A percentile compares a stretch with the other conserved stretches of the same genome.
phyloP scores from a whole-genome alignment of 2,329 filamentous ascomycete genomes.

The Arthroderma sp. region DNA sequence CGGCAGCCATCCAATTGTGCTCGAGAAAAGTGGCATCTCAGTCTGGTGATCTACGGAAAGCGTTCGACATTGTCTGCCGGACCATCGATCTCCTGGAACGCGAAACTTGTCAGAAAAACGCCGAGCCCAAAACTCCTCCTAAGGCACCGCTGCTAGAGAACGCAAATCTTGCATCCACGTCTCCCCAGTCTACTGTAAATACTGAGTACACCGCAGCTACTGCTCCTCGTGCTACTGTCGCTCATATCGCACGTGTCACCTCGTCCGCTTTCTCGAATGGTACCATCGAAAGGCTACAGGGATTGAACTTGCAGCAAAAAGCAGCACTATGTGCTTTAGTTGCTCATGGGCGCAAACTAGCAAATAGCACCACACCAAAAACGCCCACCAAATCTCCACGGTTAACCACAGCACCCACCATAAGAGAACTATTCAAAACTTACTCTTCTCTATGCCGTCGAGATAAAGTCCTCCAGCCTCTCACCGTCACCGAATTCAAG shows the following conservation, averaged over 20 bases:
- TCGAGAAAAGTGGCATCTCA: conserved; percentile 90
- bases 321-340: conserved; percentile 81
- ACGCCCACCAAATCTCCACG: conserved; percentile 48
- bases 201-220: conserved; percentile 56
- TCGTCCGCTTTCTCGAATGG: conserved; percentile 83
- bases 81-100: conserved; percentile 80
- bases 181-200: conserved; percentile 32
- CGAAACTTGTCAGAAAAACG: conserved; percentile 59
- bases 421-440: conserved; percentile 71
- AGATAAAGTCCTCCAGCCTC: conserved; percentile 77
- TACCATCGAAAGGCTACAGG: conserved; percentile 67
- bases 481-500: conserved; percentile 84
- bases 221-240: conserved; percentile 77
- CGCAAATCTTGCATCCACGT: conserved; percentile 53
- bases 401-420: conserved; percentile 54
- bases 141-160: conserved; percentile 73
- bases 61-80: conserved; percentile 83
- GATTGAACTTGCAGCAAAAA: conserved; percentile 90
- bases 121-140: conserved; percentile 47
- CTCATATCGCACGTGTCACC: conserved; percentile 83
- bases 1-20: conserved; percentile 83
- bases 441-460: conserved; percentile 73
- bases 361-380: neutral
- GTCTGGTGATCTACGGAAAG: conserved; percentile 85
- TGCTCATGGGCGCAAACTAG: conserved; percentile 60